Base-by-base conservation (phyloP, 371 early-diverging fungal species). In the Apophysomyces elegans region DNA sequence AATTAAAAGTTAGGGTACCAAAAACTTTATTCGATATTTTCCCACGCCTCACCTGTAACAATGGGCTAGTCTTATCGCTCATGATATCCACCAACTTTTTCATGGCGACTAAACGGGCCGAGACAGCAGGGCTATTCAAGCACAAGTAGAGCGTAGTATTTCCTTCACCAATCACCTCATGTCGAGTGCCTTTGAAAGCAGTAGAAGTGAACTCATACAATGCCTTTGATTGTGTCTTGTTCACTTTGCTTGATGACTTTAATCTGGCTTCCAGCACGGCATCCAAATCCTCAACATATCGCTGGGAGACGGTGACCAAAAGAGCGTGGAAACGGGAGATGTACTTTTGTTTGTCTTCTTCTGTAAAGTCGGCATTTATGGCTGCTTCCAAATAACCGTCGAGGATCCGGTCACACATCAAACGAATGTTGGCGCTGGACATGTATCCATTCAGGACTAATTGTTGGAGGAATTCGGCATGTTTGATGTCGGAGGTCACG, bases 111-210 rank as follows among this genome's bases (percentile, higher is more conserved):
- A 91, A 68, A 38, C 92, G 89, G 32, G 88, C 81, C 1, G 80
- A 73, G 0, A 82, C 62, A 35, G 91, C 83, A 13, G 87, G 79
- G 60, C 91, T 90, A 64, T 90, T 85, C 59, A 93, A 75, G 67
- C 89, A 87, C 50, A 92, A 82, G 58, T 84, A 91, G 11, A 94
- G 70, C 0, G 91, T 89, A 0, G 93, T 90, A 64, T 86, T 87
- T 41, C 88, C 80, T 58, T 90, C 89, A 67, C 80, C 74, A 32
- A 92, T 69, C 8, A 90, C 73, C 63, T 90, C 84, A 59, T 88
- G 87, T 9, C 84, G 68, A 26, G 91, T 90, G 36, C 89, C 90
- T 56, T 84, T 75, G 75, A 89, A 86, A 16, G 81, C 84, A 59
- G 80, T 67, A 11, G 86, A 74, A 13, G 85, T 78, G 56, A 90